Conservation (phyloP, 352 stramenopile species). For the Peronospora farinosa region DNA sequence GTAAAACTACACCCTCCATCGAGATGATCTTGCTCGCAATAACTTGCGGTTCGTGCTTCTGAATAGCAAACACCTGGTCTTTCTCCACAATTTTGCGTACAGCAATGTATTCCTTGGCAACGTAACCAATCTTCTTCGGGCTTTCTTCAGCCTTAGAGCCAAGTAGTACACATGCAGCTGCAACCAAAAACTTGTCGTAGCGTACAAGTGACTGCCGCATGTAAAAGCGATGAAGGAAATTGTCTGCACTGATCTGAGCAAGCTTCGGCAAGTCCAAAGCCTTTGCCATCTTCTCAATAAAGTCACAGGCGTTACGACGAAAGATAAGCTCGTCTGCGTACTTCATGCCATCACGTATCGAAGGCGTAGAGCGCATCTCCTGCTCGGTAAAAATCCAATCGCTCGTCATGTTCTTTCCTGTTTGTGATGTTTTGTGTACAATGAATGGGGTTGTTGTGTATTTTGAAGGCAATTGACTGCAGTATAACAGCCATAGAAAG, state of each 20-base stretch:
- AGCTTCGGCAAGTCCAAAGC: conserved; percentile 73
- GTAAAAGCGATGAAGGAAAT: conserved; percentile 87
- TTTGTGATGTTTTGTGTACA: background rate
- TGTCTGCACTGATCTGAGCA: conserved; percentile 74
- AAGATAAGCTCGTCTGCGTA: conserved; percentile 62
- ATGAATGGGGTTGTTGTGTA: conserved; percentile 3
- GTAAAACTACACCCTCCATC: conserved; percentile 79
- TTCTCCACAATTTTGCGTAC: conserved; percentile 63
- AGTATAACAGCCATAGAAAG: conserved; percentile 5
- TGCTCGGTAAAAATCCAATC: conserved; percentile 78
- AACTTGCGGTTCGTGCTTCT: conserved; percentile 66
- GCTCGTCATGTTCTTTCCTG: conserved; percentile 12
- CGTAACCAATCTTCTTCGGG: conserved; percentile 69
- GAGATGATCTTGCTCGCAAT: conserved; percentile 72
- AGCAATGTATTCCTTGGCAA: conserved; percentile 70
- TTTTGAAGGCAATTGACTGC: conserved; percentile 12
- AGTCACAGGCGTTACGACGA: conserved; percentile 70
- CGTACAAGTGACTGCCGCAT: conserved; percentile 78
- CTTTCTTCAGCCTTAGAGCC: conserved; percentile 82
- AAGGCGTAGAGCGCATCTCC: conserved; percentile 62
- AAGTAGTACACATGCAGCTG: conserved; percentile 72
- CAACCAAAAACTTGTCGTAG: conserved; percentile 84
- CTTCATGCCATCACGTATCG: conserved; percentile 71
- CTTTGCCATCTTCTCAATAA: conserved; percentile 84
- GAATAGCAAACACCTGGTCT: conserved; percentile 70